Evolutionary conservation across 768 basidiomycete genomes (phyloP), one percentile per base, ranked within the genome.

Genomic region (Pisolithus tinctorius): DNA sequence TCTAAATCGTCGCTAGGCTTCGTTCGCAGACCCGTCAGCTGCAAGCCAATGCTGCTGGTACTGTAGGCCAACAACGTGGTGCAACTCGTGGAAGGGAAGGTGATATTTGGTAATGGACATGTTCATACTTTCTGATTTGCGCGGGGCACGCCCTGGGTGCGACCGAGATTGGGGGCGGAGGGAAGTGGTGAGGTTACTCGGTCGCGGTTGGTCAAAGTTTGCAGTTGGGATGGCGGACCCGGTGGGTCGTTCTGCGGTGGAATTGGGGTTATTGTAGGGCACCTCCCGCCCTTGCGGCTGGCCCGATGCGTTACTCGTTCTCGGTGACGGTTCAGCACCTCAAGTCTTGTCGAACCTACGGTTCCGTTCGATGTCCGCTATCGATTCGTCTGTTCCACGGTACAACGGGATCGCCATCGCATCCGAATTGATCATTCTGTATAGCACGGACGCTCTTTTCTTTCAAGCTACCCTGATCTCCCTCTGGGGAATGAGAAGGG

Each of bases 21-120:
- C 88, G 88, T 61, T 91, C 88, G 54, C 87, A 88, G 75, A 89
- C 77, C 41, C 85, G 88, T 61, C 88, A 89, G 72, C 86, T 88
- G 65, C 83, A 84, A 60, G 68, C 70, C 1, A 71, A 71, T 37
- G 74, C 82, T 41, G 80, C 75, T 53, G 73, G 73, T 59, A 70
- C 71, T 29, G 70, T 73, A 34, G 74, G 72, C 23, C 76, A 75
- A 60, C 75, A 72, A 56, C 77, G 75, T 54, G 59, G 65, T 49
- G 51, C 65, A 45, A 55, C 67, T 44, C 69, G 71, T 53, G 70
- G 74, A 43, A 69, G 74, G 57, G 77, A 74, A 11, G 74, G 69
- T 40, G 73, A 77, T 43, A 61, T 71, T 59, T 79, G 78, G 78
- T 78, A 71, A 60, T 63, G 14, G 53, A 41, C 27, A 45, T 49